Percentiles rank a stretch among this genome's conserved stretches.
phyloP scores from a whole-genome alignment of 345 rosid species.

The Linum trigynum region DNA sequence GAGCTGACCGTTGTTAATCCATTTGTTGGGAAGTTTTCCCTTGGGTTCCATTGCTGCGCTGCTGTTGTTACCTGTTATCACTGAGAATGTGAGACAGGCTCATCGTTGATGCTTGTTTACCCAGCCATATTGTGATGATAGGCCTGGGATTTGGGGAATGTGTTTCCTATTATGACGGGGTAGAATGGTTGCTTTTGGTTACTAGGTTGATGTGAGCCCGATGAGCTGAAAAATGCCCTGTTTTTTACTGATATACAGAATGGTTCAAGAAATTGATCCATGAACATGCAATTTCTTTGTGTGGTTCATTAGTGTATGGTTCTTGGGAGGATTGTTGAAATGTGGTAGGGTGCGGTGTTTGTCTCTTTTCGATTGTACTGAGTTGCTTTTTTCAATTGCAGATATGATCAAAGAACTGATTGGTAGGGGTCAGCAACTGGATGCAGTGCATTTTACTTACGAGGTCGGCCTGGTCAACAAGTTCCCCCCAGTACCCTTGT shows the following conservation, averaged over 20 bases:
- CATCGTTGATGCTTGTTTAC: neutral
- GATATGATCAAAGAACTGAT: slow-evolving; percentile 86
- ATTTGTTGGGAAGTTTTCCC: neutral
- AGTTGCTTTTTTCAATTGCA: slow-evolving; percentile 16
- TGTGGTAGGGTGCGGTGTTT: neutral
- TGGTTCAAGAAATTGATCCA: neutral
- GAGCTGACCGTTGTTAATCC: neutral
- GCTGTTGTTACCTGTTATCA: neutral
- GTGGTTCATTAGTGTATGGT: neutral
- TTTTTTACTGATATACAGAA: no score
- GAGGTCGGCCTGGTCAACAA: slow-evolving; percentile 82
- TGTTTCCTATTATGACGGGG: neutral
- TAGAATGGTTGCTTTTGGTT: neutral
- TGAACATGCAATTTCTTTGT: neutral
- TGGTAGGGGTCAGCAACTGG: slow-evolving; percentile 90
- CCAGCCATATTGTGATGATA: neutral
- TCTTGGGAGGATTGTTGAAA: neutral
- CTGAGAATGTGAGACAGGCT: neutral
- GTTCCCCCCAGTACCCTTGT: slow-evolving; percentile 84
- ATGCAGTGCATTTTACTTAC: slow-evolving; percentile 93
- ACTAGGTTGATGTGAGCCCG: neutral
- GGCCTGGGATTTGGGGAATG: neutral
- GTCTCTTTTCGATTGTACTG: neutral
- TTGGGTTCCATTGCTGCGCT: neutral
- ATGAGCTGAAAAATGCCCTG: no score